Evolutionary conservation across 805 yeast species (phyloP).

Genomic region (Barnettozyma siamensis): DNA sequence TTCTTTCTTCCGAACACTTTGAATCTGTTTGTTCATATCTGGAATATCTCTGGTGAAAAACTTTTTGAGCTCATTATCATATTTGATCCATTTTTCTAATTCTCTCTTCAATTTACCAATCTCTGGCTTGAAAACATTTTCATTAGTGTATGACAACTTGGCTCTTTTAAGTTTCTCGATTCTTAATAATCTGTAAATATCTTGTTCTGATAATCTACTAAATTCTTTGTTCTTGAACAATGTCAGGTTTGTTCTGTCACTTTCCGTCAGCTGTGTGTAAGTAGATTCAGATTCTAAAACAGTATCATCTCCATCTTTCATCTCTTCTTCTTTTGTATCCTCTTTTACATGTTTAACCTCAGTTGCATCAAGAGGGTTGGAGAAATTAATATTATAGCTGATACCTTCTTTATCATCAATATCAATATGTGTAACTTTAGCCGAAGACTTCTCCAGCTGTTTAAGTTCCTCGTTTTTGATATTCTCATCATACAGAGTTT

Average conservation of each 20-base stretch:
- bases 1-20: conserved; percentile 9
- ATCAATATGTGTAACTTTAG: conserved; percentile 12
- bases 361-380: conserved; percentile 1
- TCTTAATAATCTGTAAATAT: conserved; percentile 14
- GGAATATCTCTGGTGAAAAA: conserved; percentile 17
- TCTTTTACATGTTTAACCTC: background rate
- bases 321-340: background rate
- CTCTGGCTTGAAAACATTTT: conserved; percentile 17
- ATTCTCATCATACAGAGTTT: conserved; percentile 13
- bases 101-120: conserved; percentile 9
- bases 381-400: conserved; percentile 5
- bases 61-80: conserved; percentile 20
- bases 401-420: conserved; percentile 10
- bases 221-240: conserved; percentile 2
- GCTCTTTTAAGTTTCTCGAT: conserved; percentile 19
- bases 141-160: conserved; percentile 13
- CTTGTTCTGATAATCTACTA: conserved; percentile 13
- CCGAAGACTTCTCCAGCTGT: conserved; percentile 13
- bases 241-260: background rate
- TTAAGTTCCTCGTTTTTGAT: conserved; percentile 10
- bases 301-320: background rate
- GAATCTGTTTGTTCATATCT: conserved; percentile 17
- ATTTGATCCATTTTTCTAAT: conserved; percentile 19
- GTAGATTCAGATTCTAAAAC: background rate
- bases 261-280: background rate